These are phyloP conservation scores for Citrullus amarus DNA, from an alignment of 306 rosid species.

Conservation along the genomic window DNA sequence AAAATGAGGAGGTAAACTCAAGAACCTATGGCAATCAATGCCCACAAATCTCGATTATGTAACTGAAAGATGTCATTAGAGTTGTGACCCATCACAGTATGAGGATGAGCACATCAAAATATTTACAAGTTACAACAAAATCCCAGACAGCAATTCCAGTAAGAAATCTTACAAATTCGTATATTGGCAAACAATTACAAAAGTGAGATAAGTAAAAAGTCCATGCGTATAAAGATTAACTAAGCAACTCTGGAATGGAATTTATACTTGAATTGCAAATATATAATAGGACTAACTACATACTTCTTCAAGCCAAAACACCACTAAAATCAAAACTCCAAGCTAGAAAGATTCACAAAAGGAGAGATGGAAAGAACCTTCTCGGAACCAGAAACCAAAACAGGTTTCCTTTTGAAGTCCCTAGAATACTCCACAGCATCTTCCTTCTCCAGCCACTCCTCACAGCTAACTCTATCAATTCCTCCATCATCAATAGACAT, in stretches of 20 bases:
- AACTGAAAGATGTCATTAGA: neutral
- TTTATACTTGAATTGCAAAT: neutral
- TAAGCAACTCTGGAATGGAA: neutral
- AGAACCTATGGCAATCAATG: neutral
- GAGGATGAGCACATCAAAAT: neutral
- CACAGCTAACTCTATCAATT: constrained; percentile 36
- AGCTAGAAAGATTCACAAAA: neutral
- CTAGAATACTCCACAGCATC: constrained; percentile 63
- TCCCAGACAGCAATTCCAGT: neutral
- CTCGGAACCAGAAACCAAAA: constrained; percentile 58
- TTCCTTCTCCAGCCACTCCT: constrained; percentile 75
- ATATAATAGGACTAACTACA: neutral
- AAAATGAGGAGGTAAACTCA: neutral
- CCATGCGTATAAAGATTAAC: neutral
- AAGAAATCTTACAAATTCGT: neutral
- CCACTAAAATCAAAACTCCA: neutral
- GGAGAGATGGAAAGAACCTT: constrained; percentile 37
- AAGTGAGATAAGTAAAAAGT: neutral
- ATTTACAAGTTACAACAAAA: neutral
- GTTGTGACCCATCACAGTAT: neutral
- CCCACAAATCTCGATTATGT: neutral
- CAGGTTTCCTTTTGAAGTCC: constrained; percentile 53
- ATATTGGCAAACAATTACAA: neutral
- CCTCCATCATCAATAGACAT: constrained; percentile 13
- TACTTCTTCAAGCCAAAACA: neutral